Evolutionary conservation across 768 basidiomycete species (phyloP).

Genomic region (Leccinum pellstonianum): DNA sequence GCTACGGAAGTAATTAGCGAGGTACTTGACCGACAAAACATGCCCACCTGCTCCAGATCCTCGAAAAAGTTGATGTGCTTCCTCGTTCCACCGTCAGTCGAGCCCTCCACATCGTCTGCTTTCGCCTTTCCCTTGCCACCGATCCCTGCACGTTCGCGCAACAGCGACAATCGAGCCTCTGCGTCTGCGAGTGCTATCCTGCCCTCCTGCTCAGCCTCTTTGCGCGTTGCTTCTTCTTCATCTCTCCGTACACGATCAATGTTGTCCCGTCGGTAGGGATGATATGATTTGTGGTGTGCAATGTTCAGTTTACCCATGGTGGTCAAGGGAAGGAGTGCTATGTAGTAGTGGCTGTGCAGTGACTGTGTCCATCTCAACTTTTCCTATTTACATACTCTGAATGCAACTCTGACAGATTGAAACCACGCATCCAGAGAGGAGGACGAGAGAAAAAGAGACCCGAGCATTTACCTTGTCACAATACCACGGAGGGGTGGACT

Average conservation of each 20-base stretch:
- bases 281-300: slow-evolving; percentile 90
- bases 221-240: slow-evolving; percentile 72
- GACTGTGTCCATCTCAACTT: not conserved
- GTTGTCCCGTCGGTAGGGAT: slow-evolving; percentile 82
- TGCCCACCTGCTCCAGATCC: slow-evolving; percentile 68
- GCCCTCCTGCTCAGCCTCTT: slow-evolving; percentile 71
- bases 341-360: no score
- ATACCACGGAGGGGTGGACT: no score
- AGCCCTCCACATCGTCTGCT: slow-evolving; percentile 23
- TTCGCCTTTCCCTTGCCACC: slow-evolving; percentile 37
- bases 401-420: no score
- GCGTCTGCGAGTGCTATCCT: slow-evolving; percentile 75
- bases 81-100: slow-evolving; percentile 27
- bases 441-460: no score
- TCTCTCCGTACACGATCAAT: slow-evolving; percentile 75
- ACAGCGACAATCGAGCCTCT: slow-evolving; percentile 70
- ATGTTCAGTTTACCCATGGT: slow-evolving; percentile 84
- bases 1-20: slow-evolving; percentile 30
- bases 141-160: slow-evolving; percentile 61
- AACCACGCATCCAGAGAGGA: no score
- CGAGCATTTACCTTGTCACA: no score
- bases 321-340: no score
- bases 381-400: no score
- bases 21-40: not conserved
- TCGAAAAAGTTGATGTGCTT: slow-evolving; percentile 86